phyloP scores from a whole-genome alignment of 2,329 filamentous ascomycete genomes.

The Onygenales sp. region DNA sequence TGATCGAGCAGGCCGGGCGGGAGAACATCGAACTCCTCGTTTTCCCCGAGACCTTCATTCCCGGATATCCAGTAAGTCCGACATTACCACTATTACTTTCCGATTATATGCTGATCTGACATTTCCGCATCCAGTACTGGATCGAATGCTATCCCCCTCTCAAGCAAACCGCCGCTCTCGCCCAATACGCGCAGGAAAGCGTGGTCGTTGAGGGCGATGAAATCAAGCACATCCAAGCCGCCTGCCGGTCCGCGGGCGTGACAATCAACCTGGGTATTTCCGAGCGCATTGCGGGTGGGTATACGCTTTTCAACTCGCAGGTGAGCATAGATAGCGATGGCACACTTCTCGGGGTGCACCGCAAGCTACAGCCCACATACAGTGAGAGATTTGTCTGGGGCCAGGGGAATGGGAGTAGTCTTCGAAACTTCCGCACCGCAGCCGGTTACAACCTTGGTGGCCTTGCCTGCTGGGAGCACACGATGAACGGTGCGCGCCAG shows the following conservation, averaged over 20 bases:
- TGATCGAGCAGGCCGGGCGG: conserved; percentile 24
- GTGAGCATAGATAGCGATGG: conserved; percentile 25
- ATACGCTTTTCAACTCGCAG: conserved; percentile 28
- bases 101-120: neutral
- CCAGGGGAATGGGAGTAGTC: conserved; percentile 23
- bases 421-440: conserved; percentile 21
- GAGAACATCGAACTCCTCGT: conserved; percentile 24
- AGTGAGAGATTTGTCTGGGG: conserved; percentile 26
- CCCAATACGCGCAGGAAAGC: conserved; percentile 25
- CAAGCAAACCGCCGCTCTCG: conserved; percentile 22
- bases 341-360: conserved; percentile 25
- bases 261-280: conserved; percentile 26
- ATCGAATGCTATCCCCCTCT: conserved; percentile 27
- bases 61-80: conserved; percentile 22
- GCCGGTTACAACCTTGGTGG: conserved; percentile 26
- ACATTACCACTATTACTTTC: neutral
- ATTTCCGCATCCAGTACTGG: conserved; percentile 16
- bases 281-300: conserved; percentile 23
- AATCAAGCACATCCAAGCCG: conserved; percentile 22
- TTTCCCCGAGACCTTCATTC: conserved; percentile 28
- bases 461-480: conserved; percentile 29
- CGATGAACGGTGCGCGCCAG: conserved; percentile 29
- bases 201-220: conserved; percentile 24
- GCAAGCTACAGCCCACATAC: conserved; percentile 29
- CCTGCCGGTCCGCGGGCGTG: conserved; percentile 22